A percentile compares a stretch with the other conserved stretches of the same genome.
phyloP scores from a whole-genome alignment of 305 asterid species.

The Solanum hybrid region DNA sequence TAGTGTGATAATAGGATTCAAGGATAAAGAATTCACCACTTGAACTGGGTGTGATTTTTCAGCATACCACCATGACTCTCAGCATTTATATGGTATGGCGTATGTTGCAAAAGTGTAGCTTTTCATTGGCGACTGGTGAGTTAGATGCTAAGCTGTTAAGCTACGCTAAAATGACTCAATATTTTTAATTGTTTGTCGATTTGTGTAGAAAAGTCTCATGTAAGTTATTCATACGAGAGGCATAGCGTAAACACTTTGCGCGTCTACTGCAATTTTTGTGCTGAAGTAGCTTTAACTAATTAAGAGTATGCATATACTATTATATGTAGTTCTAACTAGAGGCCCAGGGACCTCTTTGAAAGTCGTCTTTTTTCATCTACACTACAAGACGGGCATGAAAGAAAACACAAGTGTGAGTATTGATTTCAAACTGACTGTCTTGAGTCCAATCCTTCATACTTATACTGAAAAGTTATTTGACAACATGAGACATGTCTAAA shows the following conservation, averaged over 20 bases:
- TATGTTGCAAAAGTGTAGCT: neutral
- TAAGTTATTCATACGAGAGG: neutral
- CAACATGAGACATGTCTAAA: neutral
- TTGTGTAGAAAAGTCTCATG: neutral
- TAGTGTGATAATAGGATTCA: neutral
- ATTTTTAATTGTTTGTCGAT: neutral
- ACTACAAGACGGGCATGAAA: neutral
- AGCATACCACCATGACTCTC: neutral
- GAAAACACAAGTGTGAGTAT: neutral
- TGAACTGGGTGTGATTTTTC: neutral
- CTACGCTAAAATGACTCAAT: neutral
- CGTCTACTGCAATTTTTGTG: neutral
- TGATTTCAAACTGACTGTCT: neutral
- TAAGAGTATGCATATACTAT: neutral
- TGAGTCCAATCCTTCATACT: neutral
- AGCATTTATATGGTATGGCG: neutral
- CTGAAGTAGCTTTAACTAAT: neutral
- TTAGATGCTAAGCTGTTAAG: neutral
- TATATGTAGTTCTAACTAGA: neutral
- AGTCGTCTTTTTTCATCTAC: neutral
- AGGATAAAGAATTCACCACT: neutral
- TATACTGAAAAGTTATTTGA: neutral
- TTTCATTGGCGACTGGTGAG: neutral
- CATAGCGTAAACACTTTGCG: neutral
- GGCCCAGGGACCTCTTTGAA: neutral